Conservation (phyloP, 768 basidiomycete species). For the Cubamyces lactineus region DNA sequence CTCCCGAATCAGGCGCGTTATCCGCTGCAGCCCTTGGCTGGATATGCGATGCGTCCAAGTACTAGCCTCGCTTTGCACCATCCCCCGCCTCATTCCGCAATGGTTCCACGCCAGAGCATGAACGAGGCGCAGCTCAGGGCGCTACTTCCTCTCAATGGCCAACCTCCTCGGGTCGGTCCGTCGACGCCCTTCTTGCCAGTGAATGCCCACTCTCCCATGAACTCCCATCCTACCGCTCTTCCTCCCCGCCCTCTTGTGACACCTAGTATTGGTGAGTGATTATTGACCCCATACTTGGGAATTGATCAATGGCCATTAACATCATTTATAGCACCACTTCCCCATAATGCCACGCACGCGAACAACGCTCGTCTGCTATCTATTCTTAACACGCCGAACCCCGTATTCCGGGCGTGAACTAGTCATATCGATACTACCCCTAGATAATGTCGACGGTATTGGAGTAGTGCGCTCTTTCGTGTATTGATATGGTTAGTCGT, state of each 20-base stretch:
- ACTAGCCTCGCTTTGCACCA: constrained; percentile 39
- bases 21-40: constrained; percentile 27
- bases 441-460: constrained; percentile 28
- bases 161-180: neutral
- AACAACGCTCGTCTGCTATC: constrained; percentile 35
- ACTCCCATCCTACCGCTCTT: constrained; percentile 15
- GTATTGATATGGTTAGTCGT: constrained; percentile 29
- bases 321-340: constrained; percentile 9
- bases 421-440: constrained; percentile 21
- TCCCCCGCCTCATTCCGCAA: constrained; percentile 24
- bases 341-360: constrained; percentile 19
- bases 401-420: constrained; percentile 27
- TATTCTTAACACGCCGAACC: constrained; percentile 34
- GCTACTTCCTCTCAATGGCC: constrained; percentile 36
- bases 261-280: constrained; percentile 12
- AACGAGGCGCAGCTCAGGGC: constrained; percentile 53
- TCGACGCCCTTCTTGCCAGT: constrained; percentile 11
- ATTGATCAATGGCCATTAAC: neutral
- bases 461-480: constrained; percentile 27
- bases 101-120: constrained; percentile 47
- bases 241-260: constrained; percentile 11
- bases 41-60: constrained; percentile 40
- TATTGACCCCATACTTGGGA: no score
- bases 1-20: constrained; percentile 18
- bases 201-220: constrained; percentile 9